Percentiles rank a stretch among this genome's conserved stretches.
phyloP scores from a whole-genome alignment of 495 filamentous ascomycete species.

The Tetracladium setigerum region DNA sequence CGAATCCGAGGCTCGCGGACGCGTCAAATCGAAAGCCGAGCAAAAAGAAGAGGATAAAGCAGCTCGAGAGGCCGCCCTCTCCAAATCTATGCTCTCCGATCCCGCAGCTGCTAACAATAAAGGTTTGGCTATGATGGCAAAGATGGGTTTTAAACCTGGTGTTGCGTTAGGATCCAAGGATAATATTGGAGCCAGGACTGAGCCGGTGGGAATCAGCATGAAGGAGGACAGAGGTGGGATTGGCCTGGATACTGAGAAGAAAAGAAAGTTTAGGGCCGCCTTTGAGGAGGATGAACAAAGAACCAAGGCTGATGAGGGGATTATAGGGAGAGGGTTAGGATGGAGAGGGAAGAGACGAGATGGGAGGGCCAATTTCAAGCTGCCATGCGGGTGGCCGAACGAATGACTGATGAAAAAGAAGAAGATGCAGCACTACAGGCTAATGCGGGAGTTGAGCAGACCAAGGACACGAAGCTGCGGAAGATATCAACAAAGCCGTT shows the following conservation, averaged over 20 bases:
- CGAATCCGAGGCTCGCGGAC: constrained; percentile 51
- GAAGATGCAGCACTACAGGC: constrained; percentile 12
- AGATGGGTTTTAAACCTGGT: constrained; percentile 77
- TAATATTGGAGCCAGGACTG: constrained; percentile 13
- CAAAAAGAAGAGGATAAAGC: constrained; percentile 58
- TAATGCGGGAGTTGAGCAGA: constrained; percentile 16
- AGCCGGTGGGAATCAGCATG: constrained; percentile 41
- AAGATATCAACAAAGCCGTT: constrained; percentile 36
- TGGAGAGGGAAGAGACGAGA: constrained; percentile 64
- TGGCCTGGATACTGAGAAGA: constrained; percentile 73
- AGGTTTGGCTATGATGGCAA: constrained; percentile 93
- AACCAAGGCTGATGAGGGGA: constrained; percentile 62
- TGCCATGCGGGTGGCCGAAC: constrained; percentile 77
- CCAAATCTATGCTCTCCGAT: constrained; percentile 58
- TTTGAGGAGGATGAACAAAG: constrained; percentile 46
- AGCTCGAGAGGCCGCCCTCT: constrained; percentile 67
- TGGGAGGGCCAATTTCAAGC: constrained; percentile 58
- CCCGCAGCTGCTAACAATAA: constrained; percentile 50
- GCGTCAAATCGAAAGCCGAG: constrained; percentile 75
- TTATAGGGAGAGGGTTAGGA: constrained; percentile 65
- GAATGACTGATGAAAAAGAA: constrained; percentile 36
- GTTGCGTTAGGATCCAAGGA: constrained; percentile 57
- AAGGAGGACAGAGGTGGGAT: constrained; percentile 85
- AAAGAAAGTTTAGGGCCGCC: constrained; percentile 63
- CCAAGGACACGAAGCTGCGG: constrained; percentile 30